Evolutionary conservation across 2,329 filamentous ascomycete genomes (phyloP).

Genomic region (Cercospora canescens): DNA sequence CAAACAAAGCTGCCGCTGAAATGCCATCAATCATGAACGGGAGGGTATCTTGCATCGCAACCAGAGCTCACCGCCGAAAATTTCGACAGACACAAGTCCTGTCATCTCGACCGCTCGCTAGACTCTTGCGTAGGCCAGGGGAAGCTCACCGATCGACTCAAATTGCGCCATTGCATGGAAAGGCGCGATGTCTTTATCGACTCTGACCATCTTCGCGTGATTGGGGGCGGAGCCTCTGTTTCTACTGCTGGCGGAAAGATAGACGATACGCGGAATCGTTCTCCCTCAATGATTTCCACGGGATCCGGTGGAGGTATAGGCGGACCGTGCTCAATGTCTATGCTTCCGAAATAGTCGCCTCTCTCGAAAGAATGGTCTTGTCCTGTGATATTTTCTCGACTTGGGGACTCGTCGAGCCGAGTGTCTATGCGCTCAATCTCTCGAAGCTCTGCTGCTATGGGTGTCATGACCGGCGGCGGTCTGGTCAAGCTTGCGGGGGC

Average conservation of each 20-base stretch:
- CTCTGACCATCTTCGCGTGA: background rate
- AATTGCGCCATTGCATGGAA: background rate
- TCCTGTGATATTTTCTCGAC: background rate
- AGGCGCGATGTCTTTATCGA: background rate
- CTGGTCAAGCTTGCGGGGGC: background rate
- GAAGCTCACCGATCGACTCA: background rate
- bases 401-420: background rate
- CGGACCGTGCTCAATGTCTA: background rate
- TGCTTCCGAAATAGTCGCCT: slow-evolving; percentile 2
- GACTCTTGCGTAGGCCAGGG: background rate
- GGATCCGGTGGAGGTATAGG: background rate
- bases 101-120: background rate
- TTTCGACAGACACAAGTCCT: background rate
- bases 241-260: background rate
- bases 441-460: background rate
- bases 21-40: background rate
- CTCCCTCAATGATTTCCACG: slow-evolving; percentile 7
- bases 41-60: background rate
- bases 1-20: background rate
- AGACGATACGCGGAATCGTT: background rate
- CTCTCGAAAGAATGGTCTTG: slow-evolving; percentile 3
- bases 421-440: slow-evolving; percentile 10
- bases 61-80: background rate
- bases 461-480: background rate
- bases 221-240: background rate